Evolutionary conservation across 1,284 basidiomycete species (phyloP), one percentile per base, ranked within the genome.

Genomic region (Bjerkandera adusta): DNA sequence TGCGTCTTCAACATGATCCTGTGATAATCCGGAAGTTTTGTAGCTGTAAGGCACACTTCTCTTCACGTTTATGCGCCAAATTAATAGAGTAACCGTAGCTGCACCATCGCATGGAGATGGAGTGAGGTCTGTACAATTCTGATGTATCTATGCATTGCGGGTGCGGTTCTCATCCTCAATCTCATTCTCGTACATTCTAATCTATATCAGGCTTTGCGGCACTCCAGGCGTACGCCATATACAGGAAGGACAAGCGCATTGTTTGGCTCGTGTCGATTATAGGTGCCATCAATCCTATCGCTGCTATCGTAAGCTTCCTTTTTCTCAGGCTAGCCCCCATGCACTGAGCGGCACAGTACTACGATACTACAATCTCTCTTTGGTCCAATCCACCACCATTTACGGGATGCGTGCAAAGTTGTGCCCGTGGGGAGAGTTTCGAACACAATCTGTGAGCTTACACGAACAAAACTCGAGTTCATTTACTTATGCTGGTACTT

Each of bases 141-240:
- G n/a, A n/a, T n/a, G n/a, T n/a, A n/a, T n/a, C n/a, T n/a, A n/a
- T n/a, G n/a, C n/a, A n/a, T n/a, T n/a, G n/a, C n/a, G n/a, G n/a
- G n/a, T n/a, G n/a, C n/a, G n/a, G n/a, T n/a, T n/a, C n/a, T n/a
- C n/a, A n/a, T n/a, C n/a, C n/a, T n/a, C n/a, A n/a, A n/a, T n/a
- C n/a, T n/a, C n/a, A n/a, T n/a, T n/a, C n/a, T n/a, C n/a, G n/a
- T n/a, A n/a, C n/a, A n/a, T n/a, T n/a, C n/a, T n/a, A n/a, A n/a
- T n/a, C n/a, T n/a, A n/a, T n/a, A n/a, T n/a, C n/a, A 34, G 49
- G 22, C 6, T 57, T 58, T 32, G 54, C 57, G 5, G 50, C 57
- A 1, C 36, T 58, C 6, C 50, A 53, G 3, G 46, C 57, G 25
- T 56, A 55, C 27, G 57, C 55, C 1, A 46, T 58, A 2, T 58